Percentiles rank a stretch among this genome's conserved stretches.
These are phyloP conservation scores for Globisporangium orthogonon DNA, from an alignment of 352 stramenopile species.

Conservation along the genomic window DNA sequence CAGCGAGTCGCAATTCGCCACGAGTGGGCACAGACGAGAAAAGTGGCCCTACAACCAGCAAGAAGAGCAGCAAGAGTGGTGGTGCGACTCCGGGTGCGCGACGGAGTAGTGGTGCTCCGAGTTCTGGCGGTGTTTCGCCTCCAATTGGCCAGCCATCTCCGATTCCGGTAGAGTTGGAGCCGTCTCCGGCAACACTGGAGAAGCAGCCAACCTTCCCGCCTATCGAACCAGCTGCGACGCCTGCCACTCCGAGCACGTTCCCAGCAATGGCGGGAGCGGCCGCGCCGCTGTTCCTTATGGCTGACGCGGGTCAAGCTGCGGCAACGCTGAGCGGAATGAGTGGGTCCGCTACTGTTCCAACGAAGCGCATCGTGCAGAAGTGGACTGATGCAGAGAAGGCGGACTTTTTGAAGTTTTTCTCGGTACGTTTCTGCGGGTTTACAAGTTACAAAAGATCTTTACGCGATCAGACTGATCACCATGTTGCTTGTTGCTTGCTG, in stretches of 20 bases:
- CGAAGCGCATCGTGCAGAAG: constrained; percentile 85
- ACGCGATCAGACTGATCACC: background rate
- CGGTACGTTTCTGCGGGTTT: too few relatives aligned
- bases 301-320: background rate
- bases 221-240: constrained; percentile 1
- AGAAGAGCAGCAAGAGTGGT: constrained; percentile 35
- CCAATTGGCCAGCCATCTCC: constrained; percentile 6
- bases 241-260: background rate
- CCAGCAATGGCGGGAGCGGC: background rate
- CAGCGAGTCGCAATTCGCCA: constrained; percentile 12
- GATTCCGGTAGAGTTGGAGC: background rate
- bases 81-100: constrained; percentile 21
- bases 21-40: constrained; percentile 34
- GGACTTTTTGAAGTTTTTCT: constrained; percentile 86
- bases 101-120: constrained; percentile 22
- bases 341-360: constrained; percentile 16
- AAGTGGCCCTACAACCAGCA: constrained; percentile 14
- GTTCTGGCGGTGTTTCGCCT: constrained; percentile 3
- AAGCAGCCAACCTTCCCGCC: background rate
- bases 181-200: background rate
- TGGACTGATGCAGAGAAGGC: constrained; percentile 88
- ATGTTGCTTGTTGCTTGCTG: constrained; percentile 4
- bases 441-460: background rate
- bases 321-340: background rate
- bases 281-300: background rate